These are phyloP conservation scores for Alopecurus myosuroides DNA, from an alignment of 176 grass and related monocot species.

Conservation along the genomic window DNA sequence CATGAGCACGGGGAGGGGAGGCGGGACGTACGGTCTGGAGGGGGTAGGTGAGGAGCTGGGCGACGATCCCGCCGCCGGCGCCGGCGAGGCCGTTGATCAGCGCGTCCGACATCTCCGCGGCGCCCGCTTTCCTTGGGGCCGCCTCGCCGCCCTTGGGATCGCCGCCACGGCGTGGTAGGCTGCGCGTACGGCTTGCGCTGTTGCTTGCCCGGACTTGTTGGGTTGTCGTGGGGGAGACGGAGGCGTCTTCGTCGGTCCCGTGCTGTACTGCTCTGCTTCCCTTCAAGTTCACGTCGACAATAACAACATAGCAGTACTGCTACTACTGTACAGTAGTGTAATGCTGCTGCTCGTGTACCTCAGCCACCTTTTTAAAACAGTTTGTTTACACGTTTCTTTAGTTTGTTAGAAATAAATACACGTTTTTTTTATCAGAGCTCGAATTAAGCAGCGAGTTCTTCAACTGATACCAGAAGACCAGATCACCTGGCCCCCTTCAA, in stretches of 20 bases:
- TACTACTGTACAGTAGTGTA: background rate
- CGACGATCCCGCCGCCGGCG: slow-evolving; percentile 85
- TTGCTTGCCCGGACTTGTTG: background rate
- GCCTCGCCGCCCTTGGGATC: slow-evolving; percentile 13
- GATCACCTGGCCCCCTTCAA: background rate
- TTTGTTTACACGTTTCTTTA: background rate
- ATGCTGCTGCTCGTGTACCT: background rate
- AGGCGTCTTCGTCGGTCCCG: background rate
- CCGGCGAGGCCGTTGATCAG: slow-evolving; percentile 90
- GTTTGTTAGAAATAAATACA: background rate
- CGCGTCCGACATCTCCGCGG: slow-evolving; percentile 69
- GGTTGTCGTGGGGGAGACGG: slow-evolving; percentile 23
- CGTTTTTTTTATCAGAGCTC: background rate
- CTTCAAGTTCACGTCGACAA: background rate
- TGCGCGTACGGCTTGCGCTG: background rate
- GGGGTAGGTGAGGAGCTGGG: slow-evolving; percentile 84
- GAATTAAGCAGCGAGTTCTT: background rate
- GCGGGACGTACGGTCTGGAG: slow-evolving; percentile 65
- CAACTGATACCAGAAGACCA: background rate
- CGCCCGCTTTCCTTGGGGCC: background rate
- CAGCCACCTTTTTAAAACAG: background rate
- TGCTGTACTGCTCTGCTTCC: slow-evolving; percentile 2
- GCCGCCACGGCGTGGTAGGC: background rate
- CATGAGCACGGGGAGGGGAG: background rate
- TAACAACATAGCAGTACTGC: background rate